Conservation (phyloP, 352 stramenopile species). For the Phytophthora tentaculata region DNA sequence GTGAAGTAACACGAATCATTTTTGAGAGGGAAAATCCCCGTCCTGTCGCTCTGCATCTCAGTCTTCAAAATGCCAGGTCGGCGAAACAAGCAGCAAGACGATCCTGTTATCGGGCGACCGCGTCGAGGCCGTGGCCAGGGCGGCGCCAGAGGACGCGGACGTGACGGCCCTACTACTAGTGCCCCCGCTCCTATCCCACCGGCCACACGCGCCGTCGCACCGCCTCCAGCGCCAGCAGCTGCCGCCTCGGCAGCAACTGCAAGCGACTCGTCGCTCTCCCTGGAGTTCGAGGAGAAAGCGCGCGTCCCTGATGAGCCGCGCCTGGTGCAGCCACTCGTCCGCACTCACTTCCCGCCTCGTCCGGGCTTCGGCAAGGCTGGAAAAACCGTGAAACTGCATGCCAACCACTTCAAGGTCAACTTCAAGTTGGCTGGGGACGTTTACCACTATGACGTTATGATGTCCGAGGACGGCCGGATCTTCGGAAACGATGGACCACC, state of each 20-base stretch:
- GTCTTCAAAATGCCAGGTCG: constrained; percentile 29
- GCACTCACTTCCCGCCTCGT: constrained; percentile 55
- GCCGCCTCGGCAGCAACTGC: constrained; percentile 2
- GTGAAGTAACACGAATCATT: constrained; percentile 17
- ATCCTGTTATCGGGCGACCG: constrained; percentile 21
- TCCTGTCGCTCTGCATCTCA: constrained; percentile 12
- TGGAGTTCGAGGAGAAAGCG: constrained; percentile 53
- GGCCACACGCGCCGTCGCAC: background rate
- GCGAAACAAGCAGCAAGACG: constrained; percentile 25
- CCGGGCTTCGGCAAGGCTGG: constrained; percentile 64
- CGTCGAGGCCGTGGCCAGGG: constrained; percentile 15
- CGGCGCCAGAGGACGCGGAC: constrained; percentile 7
- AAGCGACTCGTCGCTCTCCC: constrained; percentile 11
- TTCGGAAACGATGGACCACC: constrained; percentile 58
- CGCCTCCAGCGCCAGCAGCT: constrained; percentile 16
- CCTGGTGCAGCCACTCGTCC: constrained; percentile 45
- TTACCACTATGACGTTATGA: constrained; percentile 79
- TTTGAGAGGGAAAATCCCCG: constrained; percentile 1
- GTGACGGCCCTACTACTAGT: background rate
- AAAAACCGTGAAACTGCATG: constrained; percentile 46
- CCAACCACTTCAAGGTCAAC: constrained; percentile 74
- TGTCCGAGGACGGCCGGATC: constrained; percentile 42
- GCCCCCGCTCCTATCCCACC: background rate
- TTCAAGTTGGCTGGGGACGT: constrained; percentile 55
- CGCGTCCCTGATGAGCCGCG: constrained; percentile 21